Percentiles rank a stretch among this genome's conserved stretches.
phyloP scores from a whole-genome alignment of 495 filamentous ascomycete genomes.

The Penicillium daleae region DNA sequence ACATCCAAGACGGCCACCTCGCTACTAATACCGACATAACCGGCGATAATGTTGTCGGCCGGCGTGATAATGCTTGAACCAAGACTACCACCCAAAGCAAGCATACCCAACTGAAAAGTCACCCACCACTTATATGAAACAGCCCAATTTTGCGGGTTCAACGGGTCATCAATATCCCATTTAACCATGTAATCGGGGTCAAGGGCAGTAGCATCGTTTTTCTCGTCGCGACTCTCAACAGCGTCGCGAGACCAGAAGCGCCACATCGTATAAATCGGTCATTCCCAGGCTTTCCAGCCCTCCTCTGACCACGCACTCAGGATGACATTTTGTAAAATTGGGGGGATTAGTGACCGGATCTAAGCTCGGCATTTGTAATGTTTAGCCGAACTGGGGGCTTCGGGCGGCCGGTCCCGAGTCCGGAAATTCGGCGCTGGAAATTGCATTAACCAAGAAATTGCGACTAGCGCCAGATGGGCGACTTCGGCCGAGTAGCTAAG shows the following conservation, averaged over 20 bases:
- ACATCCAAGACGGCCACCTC: constrained; percentile 30
- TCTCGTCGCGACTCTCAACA: background rate
- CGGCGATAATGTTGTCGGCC: constrained; percentile 43
- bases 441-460: background rate
- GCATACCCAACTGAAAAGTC: constrained; percentile 53
- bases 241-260: constrained; percentile 2
- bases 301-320: background rate
- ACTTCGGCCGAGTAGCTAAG: background rate
- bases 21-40: constrained; percentile 38
- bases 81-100: constrained; percentile 52
- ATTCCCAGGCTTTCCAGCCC: background rate
- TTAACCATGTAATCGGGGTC: constrained; percentile 14
- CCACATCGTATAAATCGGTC: background rate
- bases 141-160: constrained; percentile 54
- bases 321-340: too few species aligned
- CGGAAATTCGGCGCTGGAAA: background rate
- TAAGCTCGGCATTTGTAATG: background rate
- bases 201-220: background rate
- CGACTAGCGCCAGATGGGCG: background rate
- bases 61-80: constrained; percentile 55
- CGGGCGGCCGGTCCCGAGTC: background rate
- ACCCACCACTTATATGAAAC: constrained; percentile 50
- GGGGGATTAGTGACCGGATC: background rate
- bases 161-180: constrained; percentile 15
- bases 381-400: background rate